These are phyloP conservation scores for Lathyrus oleraceus DNA, from an alignment of 306 rosid genomes.

Conservation along the genomic window DNA sequence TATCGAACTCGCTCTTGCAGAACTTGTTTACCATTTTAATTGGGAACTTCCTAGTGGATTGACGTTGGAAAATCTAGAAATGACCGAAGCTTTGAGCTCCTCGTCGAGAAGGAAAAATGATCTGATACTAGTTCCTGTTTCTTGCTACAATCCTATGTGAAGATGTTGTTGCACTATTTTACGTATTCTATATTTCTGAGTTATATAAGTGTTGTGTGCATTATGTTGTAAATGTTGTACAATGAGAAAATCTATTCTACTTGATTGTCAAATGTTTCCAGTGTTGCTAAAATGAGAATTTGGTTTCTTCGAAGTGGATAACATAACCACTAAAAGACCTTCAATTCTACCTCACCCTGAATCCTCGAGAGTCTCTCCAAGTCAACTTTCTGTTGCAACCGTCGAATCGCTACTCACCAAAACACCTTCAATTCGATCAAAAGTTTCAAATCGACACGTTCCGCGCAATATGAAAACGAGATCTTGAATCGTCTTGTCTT, in stretches of 20 bases:
- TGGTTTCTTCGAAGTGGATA: no score
- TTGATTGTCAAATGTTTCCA: not conserved
- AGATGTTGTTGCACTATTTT: not conserved
- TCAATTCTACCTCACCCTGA: conserved; percentile 4
- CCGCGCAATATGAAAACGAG: not conserved
- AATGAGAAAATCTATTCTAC: not conserved
- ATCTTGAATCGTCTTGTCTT: not conserved
- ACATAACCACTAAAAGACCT: no score
- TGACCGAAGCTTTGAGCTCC: conserved; percentile 15
- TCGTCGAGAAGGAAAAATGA: conserved; percentile 9
- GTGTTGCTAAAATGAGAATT: not conserved
- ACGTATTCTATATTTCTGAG: not conserved
- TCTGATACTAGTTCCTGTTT: not conserved
- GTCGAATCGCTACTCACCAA: not conserved
- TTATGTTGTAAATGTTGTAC: no score
- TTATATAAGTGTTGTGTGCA: not conserved
- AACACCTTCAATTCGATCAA: not conserved
- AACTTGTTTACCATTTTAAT: conserved; percentile 1
- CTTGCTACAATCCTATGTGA: not conserved
- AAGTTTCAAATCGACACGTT: not conserved
- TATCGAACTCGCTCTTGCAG: conserved; percentile 30
- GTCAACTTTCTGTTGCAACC: not conserved
- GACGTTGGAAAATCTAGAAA: conserved; percentile 27
- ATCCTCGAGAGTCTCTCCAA: not conserved
- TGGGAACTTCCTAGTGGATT: conserved; percentile 37